Conservation (phyloP, 257 asterid genomes). For the Salvia splendens region DNA sequence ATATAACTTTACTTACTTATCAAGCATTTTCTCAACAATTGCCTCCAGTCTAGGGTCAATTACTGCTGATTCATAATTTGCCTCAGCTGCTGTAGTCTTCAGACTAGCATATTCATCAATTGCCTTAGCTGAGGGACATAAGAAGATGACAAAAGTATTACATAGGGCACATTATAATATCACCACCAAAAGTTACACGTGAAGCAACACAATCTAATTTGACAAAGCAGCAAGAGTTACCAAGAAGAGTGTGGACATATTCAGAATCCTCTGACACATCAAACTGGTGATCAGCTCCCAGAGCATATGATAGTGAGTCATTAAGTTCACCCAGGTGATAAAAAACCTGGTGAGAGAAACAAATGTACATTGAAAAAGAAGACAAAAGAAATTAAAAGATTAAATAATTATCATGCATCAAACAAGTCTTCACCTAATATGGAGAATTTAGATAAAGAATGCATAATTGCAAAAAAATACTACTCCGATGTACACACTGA, state of each 20-base stretch:
- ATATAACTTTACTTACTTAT: slow-evolving; percentile 57
- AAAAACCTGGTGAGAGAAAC: slow-evolving; percentile 61
- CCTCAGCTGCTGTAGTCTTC: slow-evolving; percentile 80
- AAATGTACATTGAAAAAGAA: background rate
- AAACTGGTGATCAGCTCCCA: slow-evolving; percentile 87
- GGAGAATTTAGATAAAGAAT: no score
- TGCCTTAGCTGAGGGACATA: slow-evolving; percentile 69
- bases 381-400: slow-evolving; percentile 5
- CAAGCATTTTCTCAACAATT: slow-evolving; percentile 94
- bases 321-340: slow-evolving; percentile 83
- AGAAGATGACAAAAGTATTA: slow-evolving; percentile 9
- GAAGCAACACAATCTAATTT: no score
- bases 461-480: no score
- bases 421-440: slow-evolving; percentile 1
- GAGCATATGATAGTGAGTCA: slow-evolving; percentile 85
- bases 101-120: slow-evolving; percentile 87
- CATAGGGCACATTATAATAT: no score
- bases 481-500: no score
- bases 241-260: slow-evolving; percentile 83
- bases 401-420: background rate
- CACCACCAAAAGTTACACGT: no score
- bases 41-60: slow-evolving; percentile 92
- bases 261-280: slow-evolving; percentile 91
- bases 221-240: slow-evolving; percentile 35
- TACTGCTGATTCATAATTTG: slow-evolving; percentile 55